These are phyloP conservation scores for Xanthoconium separans DNA, from an alignment of 1,284 basidiomycete genomes.

Conservation along the genomic window DNA sequence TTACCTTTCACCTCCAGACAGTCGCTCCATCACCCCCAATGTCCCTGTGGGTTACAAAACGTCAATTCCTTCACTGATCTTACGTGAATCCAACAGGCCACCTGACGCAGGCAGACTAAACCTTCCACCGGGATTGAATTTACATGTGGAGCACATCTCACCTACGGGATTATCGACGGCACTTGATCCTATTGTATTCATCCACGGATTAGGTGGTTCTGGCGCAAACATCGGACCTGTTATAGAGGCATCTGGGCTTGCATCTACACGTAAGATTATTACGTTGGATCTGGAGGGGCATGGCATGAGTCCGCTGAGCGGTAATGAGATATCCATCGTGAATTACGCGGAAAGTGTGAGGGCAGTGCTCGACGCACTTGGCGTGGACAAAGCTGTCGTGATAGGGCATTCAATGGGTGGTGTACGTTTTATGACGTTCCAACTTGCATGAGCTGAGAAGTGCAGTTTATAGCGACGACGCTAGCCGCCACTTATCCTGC, in stretches of 20 bases:
- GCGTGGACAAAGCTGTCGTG: constrained; percentile 4
- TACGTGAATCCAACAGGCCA: not conserved
- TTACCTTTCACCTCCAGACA: not conserved
- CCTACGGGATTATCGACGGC: not conserved
- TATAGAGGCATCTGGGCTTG: constrained; percentile 6
- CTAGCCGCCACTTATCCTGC: constrained; percentile 4
- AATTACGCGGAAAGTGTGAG: constrained; percentile 12
- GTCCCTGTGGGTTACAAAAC: constrained; percentile 1
- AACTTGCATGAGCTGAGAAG: not conserved
- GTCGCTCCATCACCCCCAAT: not conserved
- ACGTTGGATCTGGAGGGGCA: constrained; percentile 12
- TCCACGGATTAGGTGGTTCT: constrained; percentile 6
- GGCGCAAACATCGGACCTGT: constrained; percentile 7
- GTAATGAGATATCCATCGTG: constrained; percentile 11
- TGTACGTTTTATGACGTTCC: not conserved
- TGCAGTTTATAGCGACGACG: constrained; percentile 1
- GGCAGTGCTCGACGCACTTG: constrained; percentile 16
- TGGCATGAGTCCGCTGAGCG: constrained; percentile 11
- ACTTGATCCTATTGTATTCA: constrained; percentile 6
- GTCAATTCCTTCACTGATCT: not conserved
- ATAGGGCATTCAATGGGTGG: constrained; percentile 8
- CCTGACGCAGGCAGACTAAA: not conserved
- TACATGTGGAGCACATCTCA: constrained; percentile 1
- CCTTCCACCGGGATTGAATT: constrained; percentile 4
- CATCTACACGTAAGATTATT: constrained; percentile 16